Conservation (phyloP, 208 protist genomes). For the Porcisia hertigi region DNA sequence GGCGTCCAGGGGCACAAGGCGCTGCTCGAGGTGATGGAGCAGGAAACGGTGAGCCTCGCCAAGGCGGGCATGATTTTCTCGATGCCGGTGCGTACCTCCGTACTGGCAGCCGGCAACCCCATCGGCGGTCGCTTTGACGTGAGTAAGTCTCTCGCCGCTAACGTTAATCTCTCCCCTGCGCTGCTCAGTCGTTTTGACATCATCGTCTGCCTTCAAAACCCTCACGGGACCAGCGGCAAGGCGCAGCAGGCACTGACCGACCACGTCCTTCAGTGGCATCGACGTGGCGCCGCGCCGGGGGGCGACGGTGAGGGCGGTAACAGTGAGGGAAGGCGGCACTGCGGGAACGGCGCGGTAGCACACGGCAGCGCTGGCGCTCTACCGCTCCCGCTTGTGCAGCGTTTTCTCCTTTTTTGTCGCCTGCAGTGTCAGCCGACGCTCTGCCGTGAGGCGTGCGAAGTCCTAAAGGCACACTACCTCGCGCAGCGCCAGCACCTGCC, state of each 20-base stretch:
- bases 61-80: slow-evolving; percentile 98
- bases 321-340: not conserved
- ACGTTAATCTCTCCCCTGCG: slow-evolving; percentile 94
- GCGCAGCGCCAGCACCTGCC: slow-evolving; percentile 41
- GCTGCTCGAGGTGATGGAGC: slow-evolving; percentile 99
- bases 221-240: slow-evolving; percentile 21
- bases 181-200: slow-evolving; percentile 99
- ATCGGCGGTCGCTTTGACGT: slow-evolving; percentile 93
- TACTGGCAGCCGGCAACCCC: slow-evolving; percentile 99
- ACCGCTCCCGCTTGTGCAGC: slow-evolving; percentile 56
- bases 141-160: slow-evolving; percentile 95
- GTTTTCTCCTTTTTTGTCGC: slow-evolving; percentile 74
- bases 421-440: slow-evolving; percentile 71
- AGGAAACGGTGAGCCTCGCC: slow-evolving; percentile 98
- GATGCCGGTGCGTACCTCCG: slow-evolving; percentile 95
- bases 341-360: not conserved
- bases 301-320: not conserved
- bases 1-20: slow-evolving; percentile 95
- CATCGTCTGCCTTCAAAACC: slow-evolving; percentile 91
- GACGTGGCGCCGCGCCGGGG: not conserved
- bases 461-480: slow-evolving; percentile 75
- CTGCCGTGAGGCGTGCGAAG: slow-evolving; percentile 48
- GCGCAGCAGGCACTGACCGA: slow-evolving; percentile 75
- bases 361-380: slow-evolving; percentile 33
- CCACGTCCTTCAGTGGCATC: slow-evolving; percentile 94